Conservation (phyloP, 2,329 filamentous ascomycete genomes). For the Arachnomyces sp. region DNA sequence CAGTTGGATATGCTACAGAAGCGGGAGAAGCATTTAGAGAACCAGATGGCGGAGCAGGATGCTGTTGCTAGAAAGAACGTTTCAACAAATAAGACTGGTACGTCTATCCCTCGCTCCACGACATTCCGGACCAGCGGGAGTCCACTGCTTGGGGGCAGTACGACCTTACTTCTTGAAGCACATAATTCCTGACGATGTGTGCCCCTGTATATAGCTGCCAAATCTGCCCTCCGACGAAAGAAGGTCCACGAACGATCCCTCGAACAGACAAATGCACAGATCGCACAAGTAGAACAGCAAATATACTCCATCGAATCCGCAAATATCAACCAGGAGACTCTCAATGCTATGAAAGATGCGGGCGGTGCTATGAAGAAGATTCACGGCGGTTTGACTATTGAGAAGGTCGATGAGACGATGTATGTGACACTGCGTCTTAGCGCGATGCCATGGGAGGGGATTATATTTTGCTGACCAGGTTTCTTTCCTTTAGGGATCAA, state of each 20-base stretch:
- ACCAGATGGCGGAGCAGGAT: slow-evolving; percentile 89
- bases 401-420: slow-evolving; percentile 94
- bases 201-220: slow-evolving; percentile 57
- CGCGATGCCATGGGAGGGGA: too few species aligned
- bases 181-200: slow-evolving; percentile 7
- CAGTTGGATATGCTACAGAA: slow-evolving; percentile 98
- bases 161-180: not conserved
- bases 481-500: slow-evolving; percentile 57
- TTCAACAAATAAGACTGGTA: slow-evolving; percentile 83
- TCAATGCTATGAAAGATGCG: slow-evolving; percentile 88
- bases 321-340: slow-evolving; percentile 96
- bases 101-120: slow-evolving; percentile 22
- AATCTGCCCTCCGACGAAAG: slow-evolving; percentile 83
- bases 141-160: not conserved
- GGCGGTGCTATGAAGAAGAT: slow-evolving; percentile 87
- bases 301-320: slow-evolving; percentile 96
- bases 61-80: slow-evolving; percentile 81
- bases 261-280: slow-evolving; percentile 82
- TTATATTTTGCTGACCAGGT: slow-evolving; percentile 3
- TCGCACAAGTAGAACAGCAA: slow-evolving; percentile 86
- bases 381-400: slow-evolving; percentile 79
- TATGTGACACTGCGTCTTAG: slow-evolving; percentile 41
- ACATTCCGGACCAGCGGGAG: not conserved
- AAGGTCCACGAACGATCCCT: slow-evolving; percentile 88
- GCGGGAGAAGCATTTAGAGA: slow-evolving; percentile 81